A percentile compares a stretch with the other conserved stretches of the same genome.
phyloP scores from a whole-genome alignment of 179 eudicot genomes.

The Dionaea muscipula region DNA sequence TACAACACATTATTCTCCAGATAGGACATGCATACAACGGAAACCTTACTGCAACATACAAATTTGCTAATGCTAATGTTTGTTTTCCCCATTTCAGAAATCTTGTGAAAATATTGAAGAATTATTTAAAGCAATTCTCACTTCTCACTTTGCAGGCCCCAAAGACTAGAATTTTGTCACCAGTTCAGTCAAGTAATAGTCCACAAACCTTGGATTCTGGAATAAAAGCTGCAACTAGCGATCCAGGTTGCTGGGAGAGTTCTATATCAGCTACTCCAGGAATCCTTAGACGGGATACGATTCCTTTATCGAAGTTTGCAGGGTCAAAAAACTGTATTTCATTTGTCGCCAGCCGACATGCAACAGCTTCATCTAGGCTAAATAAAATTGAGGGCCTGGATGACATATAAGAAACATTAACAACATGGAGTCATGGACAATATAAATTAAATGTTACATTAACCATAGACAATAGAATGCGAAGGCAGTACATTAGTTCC shows the following conservation, averaged over 20 bases:
- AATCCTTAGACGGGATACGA: conserved; percentile 49
- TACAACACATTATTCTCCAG: too few species aligned
- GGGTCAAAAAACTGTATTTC: conserved; percentile 74
- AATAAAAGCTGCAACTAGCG: conserved; percentile 80
- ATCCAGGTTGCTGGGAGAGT: conserved; percentile 66
- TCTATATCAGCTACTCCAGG: conserved; percentile 76
- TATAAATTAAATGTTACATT: too few species aligned
- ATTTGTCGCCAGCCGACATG: conserved; percentile 79
- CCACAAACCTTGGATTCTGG: conserved; percentile 81
- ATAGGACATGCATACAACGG: background rate
- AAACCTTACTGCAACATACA: background rate
- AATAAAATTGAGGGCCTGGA: conserved; percentile 69
- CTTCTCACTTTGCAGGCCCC: background rate
- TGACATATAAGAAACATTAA: conserved; percentile 3
- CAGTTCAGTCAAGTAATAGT: conserved; percentile 2
- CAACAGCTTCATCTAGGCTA: conserved; percentile 67
- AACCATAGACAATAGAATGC: too few species aligned
- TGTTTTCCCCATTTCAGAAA: background rate
- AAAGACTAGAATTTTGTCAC: background rate
- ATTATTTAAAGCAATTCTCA: background rate
- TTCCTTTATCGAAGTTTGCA: conserved; percentile 65
- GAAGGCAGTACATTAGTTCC: too few species aligned
- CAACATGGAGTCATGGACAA: background rate
- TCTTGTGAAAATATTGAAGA: background rate
- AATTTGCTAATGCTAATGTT: background rate